These are phyloP conservation scores for Echinochloa phyllopogon DNA, from an alignment of 176 grass and related monocot species.

Conservation along the genomic window DNA sequence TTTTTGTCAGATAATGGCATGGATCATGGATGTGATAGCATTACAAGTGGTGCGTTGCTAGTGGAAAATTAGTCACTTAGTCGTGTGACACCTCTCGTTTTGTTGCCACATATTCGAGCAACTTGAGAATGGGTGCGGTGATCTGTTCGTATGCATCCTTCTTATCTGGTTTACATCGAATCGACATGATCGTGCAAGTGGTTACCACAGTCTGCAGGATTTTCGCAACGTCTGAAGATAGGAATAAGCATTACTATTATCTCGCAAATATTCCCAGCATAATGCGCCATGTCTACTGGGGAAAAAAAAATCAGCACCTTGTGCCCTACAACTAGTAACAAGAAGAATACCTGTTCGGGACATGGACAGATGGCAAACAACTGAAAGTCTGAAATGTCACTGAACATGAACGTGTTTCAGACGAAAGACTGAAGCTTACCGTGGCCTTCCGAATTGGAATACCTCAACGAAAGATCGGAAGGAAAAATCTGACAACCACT, in stretches of 20 bases:
- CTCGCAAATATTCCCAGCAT: slow-evolving; percentile 2
- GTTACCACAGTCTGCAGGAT: neutral
- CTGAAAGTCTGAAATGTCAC: neutral
- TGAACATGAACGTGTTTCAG: neutral
- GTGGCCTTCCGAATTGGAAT: neutral
- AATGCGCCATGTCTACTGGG: neutral
- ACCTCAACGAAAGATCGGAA: neutral
- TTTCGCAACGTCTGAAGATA: slow-evolving; percentile 9
- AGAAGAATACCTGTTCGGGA: neutral
- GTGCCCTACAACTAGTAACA: neutral
- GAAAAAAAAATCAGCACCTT: neutral
- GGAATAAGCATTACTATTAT: neutral
- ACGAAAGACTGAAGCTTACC: neutral
- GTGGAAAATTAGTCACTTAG: neutral
- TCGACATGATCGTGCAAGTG: neutral
- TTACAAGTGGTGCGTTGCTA: neutral
- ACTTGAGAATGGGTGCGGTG: slow-evolving; percentile 19
- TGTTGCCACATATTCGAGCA: slow-evolving; percentile 40
- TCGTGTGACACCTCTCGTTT: slow-evolving; percentile 1
- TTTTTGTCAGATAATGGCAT: neutral
- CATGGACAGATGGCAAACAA: neutral
- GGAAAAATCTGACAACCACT: slow-evolving; percentile 2
- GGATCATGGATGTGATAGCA: slow-evolving; percentile 24
- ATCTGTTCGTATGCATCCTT: slow-evolving; percentile 32
- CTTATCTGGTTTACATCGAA: slow-evolving; percentile 30